Base-by-base conservation (phyloP, 1,284 basidiomycete genomes). In the Mycena citricolor region DNA sequence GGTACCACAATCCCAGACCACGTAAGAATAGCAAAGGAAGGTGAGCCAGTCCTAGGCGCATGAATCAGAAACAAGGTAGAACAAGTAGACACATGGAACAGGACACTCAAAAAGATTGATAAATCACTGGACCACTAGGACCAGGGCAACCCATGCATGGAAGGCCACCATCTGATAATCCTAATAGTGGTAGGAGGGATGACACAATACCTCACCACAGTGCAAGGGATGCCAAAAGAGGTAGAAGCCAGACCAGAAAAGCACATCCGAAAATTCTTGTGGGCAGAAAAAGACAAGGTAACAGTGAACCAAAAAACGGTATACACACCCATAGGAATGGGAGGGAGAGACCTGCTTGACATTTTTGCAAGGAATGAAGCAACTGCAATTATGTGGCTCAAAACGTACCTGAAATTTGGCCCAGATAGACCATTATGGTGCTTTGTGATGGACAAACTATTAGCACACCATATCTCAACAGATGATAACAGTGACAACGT, bases 201-300 rank as follows among this genome's bases (percentile, higher is more conserved):
- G n/a, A 52, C 56, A 0, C 57, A 60, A 29, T 58, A 52, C 30
- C 48, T 58, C 0, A 48, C 54, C 0, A 44, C 43, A 10, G 57
- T 54, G 0, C 56, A 60, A 42, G 57, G 59, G 0, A 61, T 61
- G 57, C 58, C 56, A 3, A 34, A 46, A 13, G 20, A 19, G 0
- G 29, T 52, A 1, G 39, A 46, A 26, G 33, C 26, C 13, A 12
- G 14, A 33, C 32, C 54, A 0, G 29, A 36, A 20, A 44, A 44
- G 26, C 8, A 32, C 10, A 39, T 45, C 3, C 32, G 28, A 1
- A 31, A 28, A 2, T 51, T 40, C 25, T 14, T 52, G 4, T 53
- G 46, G 51, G 39, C 38, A 8, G 42, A 42, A 1, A 37, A 40
- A 19, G 12, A 20, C 0, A 10, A 24, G 6, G 32, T 42, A 0